Evolutionary conservation across 108 stramenopile genomes (phyloP).

Genomic region (Epithemia pelagica): DNA sequence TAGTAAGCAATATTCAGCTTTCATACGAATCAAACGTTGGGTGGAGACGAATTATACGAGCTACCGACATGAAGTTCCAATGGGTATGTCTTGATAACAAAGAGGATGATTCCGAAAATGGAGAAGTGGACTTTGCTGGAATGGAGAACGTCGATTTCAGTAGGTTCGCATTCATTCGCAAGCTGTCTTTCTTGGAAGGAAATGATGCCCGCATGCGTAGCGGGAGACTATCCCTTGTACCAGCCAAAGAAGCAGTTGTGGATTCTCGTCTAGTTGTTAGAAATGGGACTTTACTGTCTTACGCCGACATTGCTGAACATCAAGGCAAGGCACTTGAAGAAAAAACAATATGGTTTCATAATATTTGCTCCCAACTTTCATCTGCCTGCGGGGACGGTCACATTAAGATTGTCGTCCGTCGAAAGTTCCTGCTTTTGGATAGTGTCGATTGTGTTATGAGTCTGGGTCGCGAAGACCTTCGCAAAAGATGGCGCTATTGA

Average conservation of each 20-base stretch:
- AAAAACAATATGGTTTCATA: conserved; percentile 82
- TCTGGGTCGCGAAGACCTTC: conserved; percentile 81
- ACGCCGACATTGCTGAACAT: conserved; percentile 64
- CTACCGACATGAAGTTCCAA: conserved; percentile 84
- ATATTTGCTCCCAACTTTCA: conserved; percentile 49
- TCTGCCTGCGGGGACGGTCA: conserved; percentile 83
- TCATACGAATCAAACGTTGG: conserved; percentile 69
- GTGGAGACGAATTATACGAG: conserved; percentile 81
- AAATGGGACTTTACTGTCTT: conserved; percentile 41
- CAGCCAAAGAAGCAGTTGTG: conserved; percentile 71
- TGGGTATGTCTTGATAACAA: conserved; percentile 75
- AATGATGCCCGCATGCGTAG: conserved; percentile 78
- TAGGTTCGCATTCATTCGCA: conserved; percentile 72
- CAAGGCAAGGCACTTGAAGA: conserved; percentile 55
- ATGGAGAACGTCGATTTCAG: conserved; percentile 57
- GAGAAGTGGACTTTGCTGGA: conserved; percentile 17
- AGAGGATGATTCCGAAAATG: conserved; percentile 12
- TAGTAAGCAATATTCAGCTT: conserved; percentile 31
- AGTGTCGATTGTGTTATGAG: conserved; percentile 80
- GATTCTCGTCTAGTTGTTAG: conserved; percentile 41
- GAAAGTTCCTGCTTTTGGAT: conserved; percentile 62
- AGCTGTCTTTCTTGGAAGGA: conserved; percentile 58
- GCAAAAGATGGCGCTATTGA: conserved; percentile 89
- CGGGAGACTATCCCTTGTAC: conserved; percentile 47
- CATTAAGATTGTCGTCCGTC: conserved; percentile 67